Conservation (phyloP, 2,329 filamentous ascomycete genomes). For the Paramyrothecium roridum region DNA sequence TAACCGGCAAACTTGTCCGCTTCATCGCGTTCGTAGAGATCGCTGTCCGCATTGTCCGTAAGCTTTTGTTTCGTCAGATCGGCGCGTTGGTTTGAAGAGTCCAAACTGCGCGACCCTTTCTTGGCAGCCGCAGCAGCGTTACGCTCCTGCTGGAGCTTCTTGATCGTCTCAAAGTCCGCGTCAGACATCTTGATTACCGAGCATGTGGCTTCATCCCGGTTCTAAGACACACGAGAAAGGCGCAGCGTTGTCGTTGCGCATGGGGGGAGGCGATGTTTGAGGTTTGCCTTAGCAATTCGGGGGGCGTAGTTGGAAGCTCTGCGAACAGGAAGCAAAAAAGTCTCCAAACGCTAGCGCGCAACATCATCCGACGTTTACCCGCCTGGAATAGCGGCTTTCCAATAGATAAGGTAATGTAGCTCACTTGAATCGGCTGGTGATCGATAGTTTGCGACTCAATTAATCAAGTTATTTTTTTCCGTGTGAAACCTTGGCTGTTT, state of each 20-base stretch:
- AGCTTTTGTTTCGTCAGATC: constrained; percentile 91
- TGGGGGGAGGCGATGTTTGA: constrained; percentile 24
- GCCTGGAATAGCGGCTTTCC: constrained; percentile 4
- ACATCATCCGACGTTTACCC: constrained; percentile 28
- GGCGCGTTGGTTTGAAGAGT: constrained; percentile 75
- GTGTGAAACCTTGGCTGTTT: no score
- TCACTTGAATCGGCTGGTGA: no score
- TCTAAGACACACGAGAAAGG: constrained; percentile 33
- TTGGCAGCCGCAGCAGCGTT: constrained; percentile 75
- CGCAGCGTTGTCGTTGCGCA: constrained; percentile 31
- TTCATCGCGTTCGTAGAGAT: constrained; percentile 78
- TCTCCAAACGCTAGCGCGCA: constrained; percentile 7
- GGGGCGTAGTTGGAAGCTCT: constrained; percentile 20
- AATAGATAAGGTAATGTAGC: no score
- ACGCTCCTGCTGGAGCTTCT: constrained; percentile 87
- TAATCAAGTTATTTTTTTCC: no score
- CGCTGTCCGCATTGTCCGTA: constrained; percentile 83
- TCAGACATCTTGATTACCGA: constrained; percentile 57
- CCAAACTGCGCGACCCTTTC: constrained; percentile 78
- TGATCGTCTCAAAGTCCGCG: constrained; percentile 84
- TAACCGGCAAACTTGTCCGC: constrained; percentile 85
- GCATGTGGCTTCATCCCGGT: constrained; percentile 37
- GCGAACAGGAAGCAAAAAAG: constrained; percentile 27
- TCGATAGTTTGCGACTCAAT: no score
- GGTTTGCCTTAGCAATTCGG: constrained; percentile 20